Evolutionary conservation across 2,329 filamentous ascomycete genomes (phyloP), one percentile per base, ranked within the genome.

Genomic region (Monosporascus sp.): DNA sequence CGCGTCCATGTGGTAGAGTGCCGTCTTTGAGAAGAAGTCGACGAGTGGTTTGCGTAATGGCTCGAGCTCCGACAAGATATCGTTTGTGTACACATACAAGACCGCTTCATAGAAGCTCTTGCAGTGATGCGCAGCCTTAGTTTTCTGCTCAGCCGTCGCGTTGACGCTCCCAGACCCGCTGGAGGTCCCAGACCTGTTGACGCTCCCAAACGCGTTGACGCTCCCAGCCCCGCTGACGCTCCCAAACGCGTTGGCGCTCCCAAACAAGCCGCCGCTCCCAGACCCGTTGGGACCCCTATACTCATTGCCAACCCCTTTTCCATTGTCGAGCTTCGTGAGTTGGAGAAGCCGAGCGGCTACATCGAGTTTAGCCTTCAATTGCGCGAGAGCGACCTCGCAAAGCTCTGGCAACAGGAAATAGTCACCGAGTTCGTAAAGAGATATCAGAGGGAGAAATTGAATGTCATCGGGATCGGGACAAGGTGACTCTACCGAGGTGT

Each of bases 391-490:
- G 8, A 27, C 8, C 26, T 27, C 26, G 8, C 26, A 27, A 26
- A 50, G 48, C 17, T 50, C 48, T 2, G 48, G 37, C 17, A 50
- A 17, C 22, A 50, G 24, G 37, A 50, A 50, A 20, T 50, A 44
- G 11, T 50, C 48, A 4, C 48, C 20, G 11, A 44, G 17, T n/a
- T 43, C 37, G n/a, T 31, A 50, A 3, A 43, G 20, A n/a, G 22
- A 16, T 9, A 50, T 44, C 20, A 26, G 35, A 22, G 14, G 11
- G 16, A 38, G 19, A 26, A 41, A 40, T 27, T 27, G 26, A 2
- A 9, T 27, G 26, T 27, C 26, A 27, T 27, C 26, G 7, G 26
- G 3, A 11, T 11, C 26, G 26, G 26, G 11, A 3, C 26, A 27
- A 27, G 26, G 26, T 8, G 11, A 9, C 26, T 9, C 26, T 27